A percentile compares a stretch with the other conserved stretches of the same genome.
phyloP scores from a whole-genome alignment of 768 basidiomycete genomes.

The Trametes villosa region DNA sequence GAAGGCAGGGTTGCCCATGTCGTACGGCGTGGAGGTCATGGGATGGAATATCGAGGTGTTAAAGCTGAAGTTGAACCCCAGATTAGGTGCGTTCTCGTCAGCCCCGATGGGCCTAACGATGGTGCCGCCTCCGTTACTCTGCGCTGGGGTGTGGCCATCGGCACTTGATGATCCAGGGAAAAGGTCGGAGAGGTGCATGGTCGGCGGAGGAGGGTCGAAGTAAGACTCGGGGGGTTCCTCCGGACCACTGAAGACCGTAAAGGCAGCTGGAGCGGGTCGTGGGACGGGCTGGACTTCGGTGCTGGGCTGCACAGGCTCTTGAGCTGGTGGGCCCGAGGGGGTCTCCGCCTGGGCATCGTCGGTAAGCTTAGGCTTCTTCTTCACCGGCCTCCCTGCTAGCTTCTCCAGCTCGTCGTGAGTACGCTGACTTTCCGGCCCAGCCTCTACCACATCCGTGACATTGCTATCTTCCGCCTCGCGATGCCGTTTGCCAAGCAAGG shows the following conservation, averaged over 20 bases:
- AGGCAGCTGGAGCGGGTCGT: constrained; percentile 43
- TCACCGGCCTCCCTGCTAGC: constrained; percentile 47
- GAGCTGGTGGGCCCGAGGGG: neutral
- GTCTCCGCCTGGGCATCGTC: constrained; percentile 11
- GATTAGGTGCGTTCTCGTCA: constrained; percentile 19
- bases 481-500: constrained; percentile 67
- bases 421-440: constrained; percentile 43
- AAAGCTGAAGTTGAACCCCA: constrained; percentile 33
- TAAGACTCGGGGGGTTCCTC: constrained; percentile 33
- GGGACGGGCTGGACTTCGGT: neutral
- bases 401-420: constrained; percentile 44
- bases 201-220: constrained; percentile 48
- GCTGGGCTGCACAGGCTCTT: neutral
- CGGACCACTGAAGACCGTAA: constrained; percentile 54
- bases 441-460: constrained; percentile 46
- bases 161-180: constrained; percentile 46
- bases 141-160: constrained; percentile 3
- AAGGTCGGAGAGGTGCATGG: constrained; percentile 54
- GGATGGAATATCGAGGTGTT: constrained; percentile 28
- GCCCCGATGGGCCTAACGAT: constrained; percentile 10
- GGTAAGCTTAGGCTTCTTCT: constrained; percentile 54
- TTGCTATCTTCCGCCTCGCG: constrained; percentile 55
- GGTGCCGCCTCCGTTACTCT: neutral
- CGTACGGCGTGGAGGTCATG: constrained; percentile 33
- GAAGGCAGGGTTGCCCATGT: constrained; percentile 16